Evolutionary conservation across 257 asterid species (phyloP), one percentile per base, ranked within the genome.

Genomic region (Osmanthus fragrans): DNA sequence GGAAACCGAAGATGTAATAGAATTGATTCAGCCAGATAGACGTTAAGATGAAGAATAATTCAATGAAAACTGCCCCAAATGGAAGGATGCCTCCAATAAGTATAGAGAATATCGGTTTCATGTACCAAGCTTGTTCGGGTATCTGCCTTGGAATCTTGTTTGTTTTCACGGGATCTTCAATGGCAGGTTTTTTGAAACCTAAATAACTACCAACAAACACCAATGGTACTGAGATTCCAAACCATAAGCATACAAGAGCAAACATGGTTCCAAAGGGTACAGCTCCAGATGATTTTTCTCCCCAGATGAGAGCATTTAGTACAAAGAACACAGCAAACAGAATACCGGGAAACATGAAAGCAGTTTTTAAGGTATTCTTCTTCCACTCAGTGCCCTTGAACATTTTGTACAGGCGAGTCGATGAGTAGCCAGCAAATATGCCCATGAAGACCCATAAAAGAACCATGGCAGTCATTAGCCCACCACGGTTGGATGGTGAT

Each of bases 41-140:
- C 15, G 85, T 78, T 66, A 82, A 72, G 71, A 82, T 78, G 76
- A 82, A 82, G 76, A 82, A 82, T 16, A 82, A 79, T 78, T 82
- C 85, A 63, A 82, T 82, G 82, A 82, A 82, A 77, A 82, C 85
- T n/a, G 85, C 85, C 45, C 85, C 85, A 60, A 82, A 82, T 32
- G 85, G 85, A 66, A 82, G 82, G 39, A 82, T 63, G 5, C 82
- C 85, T 32, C 85, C 85, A 11, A 82, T 82, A 13, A 82, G 81
- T 60, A 82, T 10, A 7, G 85, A 82, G 72, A 78, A 82, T 54
- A 80, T 25, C 2, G 82, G 80, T 25, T 70, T 78, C 85, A 78
- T 82, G 82, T 82, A 82, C 85, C 85, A 82, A 65, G 85, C 82
- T 66, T 78, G 85, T 68, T 82, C 85, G 2, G 85, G 82, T 82